phyloP scores from a whole-genome alignment of 2,329 filamentous ascomycete genomes.

The Coccinonectria pachysandricola region DNA sequence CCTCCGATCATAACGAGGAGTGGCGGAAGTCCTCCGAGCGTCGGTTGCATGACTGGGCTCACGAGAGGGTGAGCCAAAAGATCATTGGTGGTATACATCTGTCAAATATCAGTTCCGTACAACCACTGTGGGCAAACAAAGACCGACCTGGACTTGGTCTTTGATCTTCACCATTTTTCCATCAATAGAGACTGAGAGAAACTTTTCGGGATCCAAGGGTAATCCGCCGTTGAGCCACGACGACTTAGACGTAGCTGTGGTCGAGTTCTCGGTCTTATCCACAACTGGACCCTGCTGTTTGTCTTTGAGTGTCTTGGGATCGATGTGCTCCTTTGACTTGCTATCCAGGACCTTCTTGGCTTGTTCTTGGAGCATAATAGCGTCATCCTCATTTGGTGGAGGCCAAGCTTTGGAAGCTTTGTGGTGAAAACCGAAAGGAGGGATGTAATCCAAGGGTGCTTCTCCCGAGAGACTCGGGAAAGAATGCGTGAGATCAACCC shows the following conservation, averaged over 20 bases:
- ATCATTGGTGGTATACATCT: constrained; percentile 72
- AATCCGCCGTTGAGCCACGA: constrained; percentile 20
- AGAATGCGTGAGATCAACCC: constrained; percentile 92
- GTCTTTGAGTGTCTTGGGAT: constrained; percentile 16
- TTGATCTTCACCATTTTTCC: constrained; percentile 63
- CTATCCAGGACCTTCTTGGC: constrained; percentile 31
- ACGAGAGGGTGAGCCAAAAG: constrained; percentile 80
- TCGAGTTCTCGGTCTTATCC: constrained; percentile 11
- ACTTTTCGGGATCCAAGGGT: constrained; percentile 19
- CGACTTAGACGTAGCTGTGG: constrained; percentile 10
- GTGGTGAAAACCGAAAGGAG: constrained; percentile 77
- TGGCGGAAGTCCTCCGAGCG: constrained; percentile 80
- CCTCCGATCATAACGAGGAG: constrained; percentile 79
- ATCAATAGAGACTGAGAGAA: constrained; percentile 58
- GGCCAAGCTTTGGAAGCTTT: constrained; percentile 89
- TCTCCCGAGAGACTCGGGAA: constrained; percentile 79
- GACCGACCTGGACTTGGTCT: constrained; percentile 76
- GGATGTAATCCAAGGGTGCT: constrained; percentile 76
- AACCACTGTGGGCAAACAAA: background rate
- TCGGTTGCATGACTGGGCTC: constrained; percentile 79
- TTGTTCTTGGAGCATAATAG: constrained; percentile 42
- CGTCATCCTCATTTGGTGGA: constrained; percentile 72
- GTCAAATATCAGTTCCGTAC: constrained; percentile 20
- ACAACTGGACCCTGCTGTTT: constrained; percentile 26
- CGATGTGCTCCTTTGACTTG: constrained; percentile 10